Percentiles rank a stretch among this genome's conserved stretches.
Evolutionary conservation across 208 protist genomes (phyloP).

Genomic region (Novymonas esmeraldas): DNA sequence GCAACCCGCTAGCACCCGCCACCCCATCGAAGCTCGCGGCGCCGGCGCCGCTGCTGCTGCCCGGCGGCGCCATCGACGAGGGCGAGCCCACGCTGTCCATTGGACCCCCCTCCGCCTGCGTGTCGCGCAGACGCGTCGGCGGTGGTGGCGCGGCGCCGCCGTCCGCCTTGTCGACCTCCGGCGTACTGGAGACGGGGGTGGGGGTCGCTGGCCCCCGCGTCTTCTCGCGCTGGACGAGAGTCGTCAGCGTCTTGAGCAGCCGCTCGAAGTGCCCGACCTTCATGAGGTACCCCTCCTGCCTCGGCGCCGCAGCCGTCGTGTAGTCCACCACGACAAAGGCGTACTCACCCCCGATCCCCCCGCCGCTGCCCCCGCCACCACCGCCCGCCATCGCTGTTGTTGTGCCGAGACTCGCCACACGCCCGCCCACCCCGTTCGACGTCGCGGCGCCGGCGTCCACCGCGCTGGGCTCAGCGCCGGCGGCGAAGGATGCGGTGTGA

Average conservation of each 20-base stretch:
- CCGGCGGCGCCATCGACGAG: not conserved
- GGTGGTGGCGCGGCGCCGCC: not conserved
- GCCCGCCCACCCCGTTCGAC: not conserved
- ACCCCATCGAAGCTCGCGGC: not conserved
- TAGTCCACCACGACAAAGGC: constrained; percentile 33
- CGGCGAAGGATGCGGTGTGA: constrained; percentile 6
- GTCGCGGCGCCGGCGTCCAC: not conserved
- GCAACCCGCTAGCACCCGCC: not conserved
- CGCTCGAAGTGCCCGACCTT: constrained; percentile 19
- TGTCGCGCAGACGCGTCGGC: not conserved
- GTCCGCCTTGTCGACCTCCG: not conserved
- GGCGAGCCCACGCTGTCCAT: not conserved
- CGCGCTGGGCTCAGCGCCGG: not conserved
- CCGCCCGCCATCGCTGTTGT: not conserved
- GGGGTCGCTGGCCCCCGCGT: not conserved
- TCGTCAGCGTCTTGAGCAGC: constrained; percentile 26
- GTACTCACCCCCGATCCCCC: constrained; percentile 4
- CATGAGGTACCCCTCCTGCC: constrained; percentile 37
- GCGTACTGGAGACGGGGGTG: not conserved
- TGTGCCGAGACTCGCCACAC: not conserved
- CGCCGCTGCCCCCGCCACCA: not conserved
- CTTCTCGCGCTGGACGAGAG: constrained; percentile 10
- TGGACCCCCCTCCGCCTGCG: not conserved
- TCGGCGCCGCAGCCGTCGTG: not conserved
- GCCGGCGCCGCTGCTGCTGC: not conserved